phyloP scores from a whole-genome alignment of 306 rosid species.

The Senna tora region DNA sequence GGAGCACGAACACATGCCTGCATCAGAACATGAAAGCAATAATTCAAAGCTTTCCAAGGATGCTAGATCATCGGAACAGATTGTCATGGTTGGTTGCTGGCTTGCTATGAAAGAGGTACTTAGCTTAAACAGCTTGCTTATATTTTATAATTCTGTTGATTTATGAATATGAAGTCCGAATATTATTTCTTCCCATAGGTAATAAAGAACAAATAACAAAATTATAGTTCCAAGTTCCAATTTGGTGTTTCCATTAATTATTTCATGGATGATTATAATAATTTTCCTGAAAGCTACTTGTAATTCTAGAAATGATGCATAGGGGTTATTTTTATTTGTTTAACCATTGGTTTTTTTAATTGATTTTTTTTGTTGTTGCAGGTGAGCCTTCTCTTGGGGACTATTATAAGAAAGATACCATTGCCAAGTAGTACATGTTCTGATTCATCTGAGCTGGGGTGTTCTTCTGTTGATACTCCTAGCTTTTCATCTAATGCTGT shows the following conservation, averaged over 20 bases:
- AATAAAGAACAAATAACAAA: slow-evolving; percentile 4
- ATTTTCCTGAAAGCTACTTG: neutral
- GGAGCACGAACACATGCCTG: slow-evolving; percentile 46
- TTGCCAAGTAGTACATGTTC: slow-evolving; percentile 56
- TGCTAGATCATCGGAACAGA: slow-evolving; percentile 75
- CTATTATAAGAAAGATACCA: slow-evolving; percentile 88
- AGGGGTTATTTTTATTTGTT: neutral
- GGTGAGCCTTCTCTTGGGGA: slow-evolving; percentile 99
- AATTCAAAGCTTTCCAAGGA: slow-evolving; percentile 49
- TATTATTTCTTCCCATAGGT: neutral
- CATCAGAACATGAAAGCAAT: slow-evolving; percentile 52
- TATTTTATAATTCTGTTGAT: slow-evolving; percentile 16
- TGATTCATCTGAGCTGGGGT: slow-evolving; percentile 50
- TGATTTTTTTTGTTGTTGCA: slow-evolving; percentile 44
- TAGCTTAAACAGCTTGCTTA: slow-evolving; percentile 24
- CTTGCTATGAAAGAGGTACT: slow-evolving; percentile 99
- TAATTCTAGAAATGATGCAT: slow-evolving; percentile 21
- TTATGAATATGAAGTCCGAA: neutral
- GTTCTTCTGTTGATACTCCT: slow-evolving; percentile 42
- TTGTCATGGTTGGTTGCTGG: slow-evolving; percentile 99
- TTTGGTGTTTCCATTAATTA: neutral
- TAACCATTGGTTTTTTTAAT: slow-evolving; percentile 21
- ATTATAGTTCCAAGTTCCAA: slow-evolving; percentile 25
- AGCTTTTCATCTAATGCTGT: slow-evolving; percentile 55
- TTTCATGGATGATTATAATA: slow-evolving; percentile 17